A percentile compares a stretch with the other conserved stretches of the same genome.
phyloP scores from a whole-genome alignment of 352 stramenopile species.

The Phytopythium ostracodes region DNA sequence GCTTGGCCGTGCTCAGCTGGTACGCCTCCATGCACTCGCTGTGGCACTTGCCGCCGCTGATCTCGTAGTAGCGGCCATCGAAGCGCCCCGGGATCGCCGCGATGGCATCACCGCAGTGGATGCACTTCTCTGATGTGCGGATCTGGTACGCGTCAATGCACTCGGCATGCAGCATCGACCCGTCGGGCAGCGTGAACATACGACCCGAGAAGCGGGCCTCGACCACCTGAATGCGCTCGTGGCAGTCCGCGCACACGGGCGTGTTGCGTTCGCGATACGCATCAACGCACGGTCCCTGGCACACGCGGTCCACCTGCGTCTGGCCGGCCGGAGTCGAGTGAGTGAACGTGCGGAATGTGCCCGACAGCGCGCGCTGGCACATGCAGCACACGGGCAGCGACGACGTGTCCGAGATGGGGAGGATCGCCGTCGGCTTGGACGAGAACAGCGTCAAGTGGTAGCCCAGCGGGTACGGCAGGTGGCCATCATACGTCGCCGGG shows the following conservation, averaged over 20 bases:
- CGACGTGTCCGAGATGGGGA: constrained; percentile 55
- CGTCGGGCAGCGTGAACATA: constrained; percentile 76
- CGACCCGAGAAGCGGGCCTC: constrained; percentile 70
- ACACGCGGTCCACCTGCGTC: constrained; percentile 68
- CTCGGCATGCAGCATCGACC: constrained; percentile 73
- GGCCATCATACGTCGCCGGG: constrained; percentile 64
- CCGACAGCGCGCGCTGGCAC: constrained; percentile 53
- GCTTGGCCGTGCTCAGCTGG: constrained; percentile 65
- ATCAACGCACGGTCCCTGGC: constrained; percentile 66
- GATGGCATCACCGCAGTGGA: constrained; percentile 76
- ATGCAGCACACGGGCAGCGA: constrained; percentile 64
- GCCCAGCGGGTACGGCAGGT: constrained; percentile 43
- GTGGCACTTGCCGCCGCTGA: constrained; percentile 73
- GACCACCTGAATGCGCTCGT: constrained; percentile 71
- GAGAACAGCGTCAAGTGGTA: constrained; percentile 59
- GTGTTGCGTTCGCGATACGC: constrained; percentile 74
- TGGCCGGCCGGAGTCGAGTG: constrained; percentile 38
- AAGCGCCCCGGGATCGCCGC: constrained; percentile 69
- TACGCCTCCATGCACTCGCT: constrained; percentile 81
- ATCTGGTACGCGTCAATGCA: constrained; percentile 87
- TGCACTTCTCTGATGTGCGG: constrained; percentile 71
- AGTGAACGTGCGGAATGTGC: constrained; percentile 69
- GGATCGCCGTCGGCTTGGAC: constrained; percentile 51
- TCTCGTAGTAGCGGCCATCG: constrained; percentile 77
- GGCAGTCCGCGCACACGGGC: constrained; percentile 69